Conservation (phyloP, 2,329 filamentous ascomycete genomes). For the Neonectria sp. region DNA sequence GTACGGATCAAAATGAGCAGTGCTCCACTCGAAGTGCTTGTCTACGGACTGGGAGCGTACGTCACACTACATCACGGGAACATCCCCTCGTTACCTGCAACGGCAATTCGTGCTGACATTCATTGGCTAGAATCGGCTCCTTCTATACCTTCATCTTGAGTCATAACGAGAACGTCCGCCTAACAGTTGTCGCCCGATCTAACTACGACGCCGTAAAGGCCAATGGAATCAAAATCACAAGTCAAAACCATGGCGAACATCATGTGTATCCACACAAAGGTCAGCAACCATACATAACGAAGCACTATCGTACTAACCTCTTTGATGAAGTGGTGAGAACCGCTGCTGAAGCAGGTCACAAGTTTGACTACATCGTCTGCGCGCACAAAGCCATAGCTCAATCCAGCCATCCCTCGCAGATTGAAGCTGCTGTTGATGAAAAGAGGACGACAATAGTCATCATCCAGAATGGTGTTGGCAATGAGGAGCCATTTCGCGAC, state of each 20-base stretch:
- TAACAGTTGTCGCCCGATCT: slow-evolving; percentile 73
- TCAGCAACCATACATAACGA: slow-evolving; percentile 30
- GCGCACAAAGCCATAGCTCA: slow-evolving; percentile 43
- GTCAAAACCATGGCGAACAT: slow-evolving; percentile 70
- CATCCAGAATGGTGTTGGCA: slow-evolving; percentile 74
- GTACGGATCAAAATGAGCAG: slow-evolving; percentile 52
- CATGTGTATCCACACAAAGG: slow-evolving; percentile 62
- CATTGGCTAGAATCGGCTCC: slow-evolving; percentile 63
- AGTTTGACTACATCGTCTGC: slow-evolving; percentile 43
- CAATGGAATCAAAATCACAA: slow-evolving; percentile 68
- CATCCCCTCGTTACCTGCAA: neutral
- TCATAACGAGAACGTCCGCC: slow-evolving; percentile 59
- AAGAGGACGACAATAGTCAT: slow-evolving; percentile 68
- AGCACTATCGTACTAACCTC: neutral
- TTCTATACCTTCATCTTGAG: slow-evolving; percentile 71
- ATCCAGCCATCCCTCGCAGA: slow-evolving; percentile 28
- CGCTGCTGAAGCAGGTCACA: slow-evolving; percentile 26
- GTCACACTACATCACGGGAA: slow-evolving; percentile 39
- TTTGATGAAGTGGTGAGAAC: slow-evolving; percentile 30
- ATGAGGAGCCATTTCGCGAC: slow-evolving; percentile 68
- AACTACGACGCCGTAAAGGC: slow-evolving; percentile 70
- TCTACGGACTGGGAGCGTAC: slow-evolving; percentile 70
- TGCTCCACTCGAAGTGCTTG: slow-evolving; percentile 53
- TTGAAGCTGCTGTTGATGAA: slow-evolving; percentile 54
- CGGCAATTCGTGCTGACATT: slow-evolving; percentile 5